phyloP scores from a whole-genome alignment of 129 eudicot genomes.

The Flaveria robusta region DNA sequence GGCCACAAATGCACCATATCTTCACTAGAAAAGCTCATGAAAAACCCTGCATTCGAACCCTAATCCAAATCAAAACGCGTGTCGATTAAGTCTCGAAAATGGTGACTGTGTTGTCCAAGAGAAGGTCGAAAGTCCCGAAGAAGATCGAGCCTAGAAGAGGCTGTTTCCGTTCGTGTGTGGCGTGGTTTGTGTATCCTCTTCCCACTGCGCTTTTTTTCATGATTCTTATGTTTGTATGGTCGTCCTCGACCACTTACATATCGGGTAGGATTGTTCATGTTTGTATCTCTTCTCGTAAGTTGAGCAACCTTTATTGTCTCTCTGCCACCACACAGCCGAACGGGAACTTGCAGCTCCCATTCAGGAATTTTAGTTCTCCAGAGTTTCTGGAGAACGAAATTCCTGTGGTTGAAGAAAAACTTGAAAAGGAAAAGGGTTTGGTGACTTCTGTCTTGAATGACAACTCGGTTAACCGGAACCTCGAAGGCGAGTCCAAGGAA shows the following conservation, averaged over 20 bases:
- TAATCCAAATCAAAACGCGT: not conserved
- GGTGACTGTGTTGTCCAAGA: constrained; percentile 61
- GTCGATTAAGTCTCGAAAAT: constrained; percentile 26
- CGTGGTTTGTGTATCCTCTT: constrained; percentile 46
- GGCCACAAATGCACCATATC: constrained; percentile 25
- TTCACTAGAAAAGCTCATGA: constrained; percentile 44
- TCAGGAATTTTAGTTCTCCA: constrained; percentile 37
- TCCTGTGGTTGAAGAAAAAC: constrained; percentile 37
- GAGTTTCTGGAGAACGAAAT: constrained; percentile 25
- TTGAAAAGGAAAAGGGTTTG: constrained; percentile 18
- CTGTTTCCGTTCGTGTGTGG: constrained; percentile 37
- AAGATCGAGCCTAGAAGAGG: constrained; percentile 37
- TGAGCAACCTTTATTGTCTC: constrained; percentile 68
- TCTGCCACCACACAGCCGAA: constrained; percentile 75
- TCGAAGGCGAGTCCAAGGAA: constrained; percentile 23
- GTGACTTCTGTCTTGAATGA: constrained; percentile 27
- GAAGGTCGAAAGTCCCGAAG: constrained; percentile 45
- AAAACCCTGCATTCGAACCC: not conserved
- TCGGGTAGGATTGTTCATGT: constrained; percentile 75
- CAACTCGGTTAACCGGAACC: constrained; percentile 20
- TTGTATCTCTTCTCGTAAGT: constrained; percentile 79
- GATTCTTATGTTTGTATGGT: constrained; percentile 62
- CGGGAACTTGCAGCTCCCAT: constrained; percentile 42
- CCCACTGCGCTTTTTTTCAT: constrained; percentile 64
- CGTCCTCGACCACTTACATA: constrained; percentile 67